Percentiles rank a stretch among this genome's conserved stretches.
Conservation (phyloP, 805 yeast genomes). For the Komagataella pastoris region DNA sequence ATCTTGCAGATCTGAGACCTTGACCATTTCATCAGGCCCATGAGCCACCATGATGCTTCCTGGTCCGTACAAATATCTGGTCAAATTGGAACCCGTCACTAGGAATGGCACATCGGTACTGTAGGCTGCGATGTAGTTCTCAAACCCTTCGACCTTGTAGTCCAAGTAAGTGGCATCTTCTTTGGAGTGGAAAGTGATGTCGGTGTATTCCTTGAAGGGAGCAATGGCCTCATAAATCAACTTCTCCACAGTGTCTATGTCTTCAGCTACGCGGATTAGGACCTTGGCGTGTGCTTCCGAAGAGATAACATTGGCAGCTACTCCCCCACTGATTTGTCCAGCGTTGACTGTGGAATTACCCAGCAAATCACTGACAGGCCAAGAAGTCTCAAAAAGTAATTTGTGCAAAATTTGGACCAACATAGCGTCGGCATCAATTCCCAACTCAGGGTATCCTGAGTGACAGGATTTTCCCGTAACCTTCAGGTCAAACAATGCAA, state of each 20-base stretch:
- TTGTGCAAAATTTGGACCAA: constrained; percentile 36
- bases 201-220: constrained; percentile 12
- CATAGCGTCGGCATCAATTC: constrained; percentile 47
- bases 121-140: constrained; percentile 21
- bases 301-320: constrained; percentile 56
- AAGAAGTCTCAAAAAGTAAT: constrained; percentile 22
- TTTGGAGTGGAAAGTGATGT: constrained; percentile 6
- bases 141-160: constrained; percentile 54
- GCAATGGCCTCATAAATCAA: constrained; percentile 22
- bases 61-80: constrained; percentile 51
- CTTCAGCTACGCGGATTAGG: constrained; percentile 41
- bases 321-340: constrained; percentile 46
- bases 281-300: constrained; percentile 37
- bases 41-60: constrained; percentile 54
- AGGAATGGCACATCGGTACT: constrained; percentile 34
- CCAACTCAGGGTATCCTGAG: constrained; percentile 60
- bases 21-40: constrained; percentile 39
- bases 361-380: constrained; percentile 37
- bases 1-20: constrained; percentile 27
- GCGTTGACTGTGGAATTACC: constrained; percentile 53
- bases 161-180: constrained; percentile 35
- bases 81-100: constrained; percentile 14
- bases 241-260: constrained; percentile 21
- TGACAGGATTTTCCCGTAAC: constrained; percentile 51
- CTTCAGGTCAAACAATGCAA: constrained; percentile 23